Evolutionary conservation across 495 filamentous ascomycete genomes (phyloP).

Genomic region (Talaromyces trachyspermus): DNA sequence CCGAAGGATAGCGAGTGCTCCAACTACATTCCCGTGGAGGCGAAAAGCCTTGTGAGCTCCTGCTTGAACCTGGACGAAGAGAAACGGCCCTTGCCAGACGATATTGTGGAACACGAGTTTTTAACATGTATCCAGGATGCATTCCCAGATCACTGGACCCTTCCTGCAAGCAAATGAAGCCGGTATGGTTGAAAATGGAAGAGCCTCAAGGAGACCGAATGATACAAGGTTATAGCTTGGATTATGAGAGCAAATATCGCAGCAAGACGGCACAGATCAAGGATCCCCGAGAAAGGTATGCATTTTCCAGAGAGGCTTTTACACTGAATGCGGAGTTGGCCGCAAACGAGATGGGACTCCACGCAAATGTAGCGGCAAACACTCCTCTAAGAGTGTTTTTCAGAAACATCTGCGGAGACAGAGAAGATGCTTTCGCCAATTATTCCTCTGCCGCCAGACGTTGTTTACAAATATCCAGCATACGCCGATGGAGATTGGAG

Average conservation of each 20-base stretch:
- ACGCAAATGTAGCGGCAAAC: conserved; percentile 34
- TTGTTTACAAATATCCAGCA: conserved; percentile 54
- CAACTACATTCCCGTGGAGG: conserved; percentile 48
- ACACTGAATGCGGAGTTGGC: conserved; percentile 45
- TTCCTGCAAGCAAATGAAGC: conserved; percentile 32
- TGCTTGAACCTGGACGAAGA: conserved; percentile 69
- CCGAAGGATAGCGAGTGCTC: conserved; percentile 46
- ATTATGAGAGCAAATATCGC: conserved; percentile 36
- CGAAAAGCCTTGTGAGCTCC: conserved; percentile 70
- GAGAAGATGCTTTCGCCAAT: conserved; percentile 59
- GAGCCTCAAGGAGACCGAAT: conserved; percentile 43
- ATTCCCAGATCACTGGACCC: conserved; percentile 43
- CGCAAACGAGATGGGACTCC: conserved; percentile 35
- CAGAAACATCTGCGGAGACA: conserved; percentile 65
- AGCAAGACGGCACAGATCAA: conserved; percentile 34
- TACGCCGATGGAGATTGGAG: conserved; percentile 37
- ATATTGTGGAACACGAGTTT: conserved; percentile 75
- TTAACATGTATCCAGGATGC: conserved; percentile 57
- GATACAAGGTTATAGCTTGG: conserved; percentile 36
- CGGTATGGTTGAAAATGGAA: conserved; percentile 35
- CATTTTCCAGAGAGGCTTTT: conserved; percentile 40
- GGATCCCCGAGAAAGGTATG: conserved; percentile 32
- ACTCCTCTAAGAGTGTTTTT: conserved; percentile 51
- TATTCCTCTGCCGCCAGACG: conserved; percentile 59
- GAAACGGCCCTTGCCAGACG: conserved; percentile 66